Evolutionary conservation across 495 filamentous ascomycete species (phyloP).

Genomic region (Elasticomyces elasticus): DNA sequence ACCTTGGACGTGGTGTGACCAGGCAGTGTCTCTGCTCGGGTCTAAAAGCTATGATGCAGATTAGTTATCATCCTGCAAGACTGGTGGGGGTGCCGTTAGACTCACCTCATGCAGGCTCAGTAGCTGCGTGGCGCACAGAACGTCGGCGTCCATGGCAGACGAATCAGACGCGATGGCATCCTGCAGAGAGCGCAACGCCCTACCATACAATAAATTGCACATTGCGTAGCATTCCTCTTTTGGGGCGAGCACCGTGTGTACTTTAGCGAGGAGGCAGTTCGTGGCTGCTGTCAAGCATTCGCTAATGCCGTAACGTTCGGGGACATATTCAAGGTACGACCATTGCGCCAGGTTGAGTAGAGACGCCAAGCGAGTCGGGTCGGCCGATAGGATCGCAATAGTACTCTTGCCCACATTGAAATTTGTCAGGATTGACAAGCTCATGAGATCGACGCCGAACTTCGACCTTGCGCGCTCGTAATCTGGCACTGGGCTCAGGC

Average conservation of each 20-base stretch:
- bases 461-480: slow-evolving; percentile 12
- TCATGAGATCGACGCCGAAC: slow-evolving; percentile 14
- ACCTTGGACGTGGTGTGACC: slow-evolving; percentile 25
- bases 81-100: not conserved
- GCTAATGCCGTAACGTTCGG: slow-evolving; percentile 8
- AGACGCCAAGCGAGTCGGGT: slow-evolving; percentile 7
- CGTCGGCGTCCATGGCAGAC: slow-evolving; percentile 17
- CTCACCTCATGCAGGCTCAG: slow-evolving; percentile 21
- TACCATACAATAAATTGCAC: slow-evolving; percentile 17
- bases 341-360: slow-evolving; percentile 8
- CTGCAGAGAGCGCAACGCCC: slow-evolving; percentile 24
- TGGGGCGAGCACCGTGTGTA: slow-evolving; percentile 4
- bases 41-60: slow-evolving; percentile 22
- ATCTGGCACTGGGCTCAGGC: not conserved
- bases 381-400: slow-evolving; percentile 10
- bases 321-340: slow-evolving; percentile 16
- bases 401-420: slow-evolving; percentile 20
- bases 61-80: not conserved
- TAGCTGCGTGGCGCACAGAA: slow-evolving; percentile 26
- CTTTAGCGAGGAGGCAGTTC: slow-evolving; percentile 15
- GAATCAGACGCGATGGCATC: slow-evolving; percentile 17
- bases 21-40: slow-evolving; percentile 20
- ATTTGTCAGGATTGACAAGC: slow-evolving; percentile 14
- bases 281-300: slow-evolving; percentile 15
- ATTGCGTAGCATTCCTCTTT: not conserved